A percentile compares a stretch with the other conserved stretches of the same genome.
These are phyloP conservation scores for Nitzschia sp. DNA, from an alignment of 108 stramenopile genomes.

Conservation along the genomic window DNA sequence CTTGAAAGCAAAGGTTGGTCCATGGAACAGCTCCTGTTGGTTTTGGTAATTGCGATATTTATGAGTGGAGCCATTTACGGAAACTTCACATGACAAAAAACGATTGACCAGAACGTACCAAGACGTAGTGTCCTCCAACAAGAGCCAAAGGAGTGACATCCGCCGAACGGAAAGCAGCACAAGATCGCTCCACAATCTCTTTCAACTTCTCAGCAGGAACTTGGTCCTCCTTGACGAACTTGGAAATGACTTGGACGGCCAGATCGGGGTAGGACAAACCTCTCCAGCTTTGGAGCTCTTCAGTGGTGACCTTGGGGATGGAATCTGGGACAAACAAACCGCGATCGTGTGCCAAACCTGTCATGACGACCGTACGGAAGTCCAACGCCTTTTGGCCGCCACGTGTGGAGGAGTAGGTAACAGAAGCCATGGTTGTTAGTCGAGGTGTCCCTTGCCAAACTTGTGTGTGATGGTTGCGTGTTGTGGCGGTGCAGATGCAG, in stretches of 20 bases:
- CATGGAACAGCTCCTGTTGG: slow-evolving; percentile 95
- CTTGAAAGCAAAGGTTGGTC: slow-evolving; percentile 99
- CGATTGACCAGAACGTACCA: slow-evolving; percentile 56
- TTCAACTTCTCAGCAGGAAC: slow-evolving; percentile 79
- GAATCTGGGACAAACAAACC: slow-evolving; percentile 95
- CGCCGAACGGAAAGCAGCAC: slow-evolving; percentile 80
- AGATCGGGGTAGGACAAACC: slow-evolving; percentile 77
- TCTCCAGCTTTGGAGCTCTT: slow-evolving; percentile 82
- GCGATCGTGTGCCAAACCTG: slow-evolving; percentile 91
- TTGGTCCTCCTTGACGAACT: slow-evolving; percentile 91
- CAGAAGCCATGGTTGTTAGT: slow-evolving; percentile 44
- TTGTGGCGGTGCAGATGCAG: too few relatives aligned
- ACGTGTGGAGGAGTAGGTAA: slow-evolving; percentile 93
- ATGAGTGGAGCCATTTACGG: too few relatives aligned
- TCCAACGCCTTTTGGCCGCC: slow-evolving; percentile 80
- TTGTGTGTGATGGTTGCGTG: too few relatives aligned
- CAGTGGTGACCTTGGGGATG: slow-evolving; percentile 71
- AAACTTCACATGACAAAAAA: not conserved
- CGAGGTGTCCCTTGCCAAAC: not conserved
- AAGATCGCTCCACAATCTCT: slow-evolving; percentile 86
- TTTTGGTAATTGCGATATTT: too few relatives aligned
- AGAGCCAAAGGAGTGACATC: slow-evolving; percentile 91
- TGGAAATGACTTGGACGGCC: slow-evolving; percentile 85
- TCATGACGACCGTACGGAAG: slow-evolving; percentile 94
- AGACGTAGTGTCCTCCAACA: slow-evolving; percentile 71